Evolutionary conservation across 1,139 yeast genomes (phyloP), one percentile per base, ranked within the genome.

Genomic region (Kodamaea arcana): DNA sequence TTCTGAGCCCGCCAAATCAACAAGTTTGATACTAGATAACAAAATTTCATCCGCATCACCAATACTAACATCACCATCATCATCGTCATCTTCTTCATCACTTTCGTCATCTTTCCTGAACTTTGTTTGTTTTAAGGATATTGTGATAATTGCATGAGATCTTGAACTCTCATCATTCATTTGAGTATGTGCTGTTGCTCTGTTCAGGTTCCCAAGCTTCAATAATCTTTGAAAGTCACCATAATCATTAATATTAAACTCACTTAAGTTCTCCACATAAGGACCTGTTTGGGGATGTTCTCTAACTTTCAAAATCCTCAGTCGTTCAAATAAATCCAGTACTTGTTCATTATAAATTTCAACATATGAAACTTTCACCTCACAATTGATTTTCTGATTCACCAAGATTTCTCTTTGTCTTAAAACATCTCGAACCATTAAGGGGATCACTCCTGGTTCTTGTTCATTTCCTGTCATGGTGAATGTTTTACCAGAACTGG

Each of bases 1-100:
- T 51, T 84, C 95, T 0, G 90, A 80, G 0, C 95, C 95, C 0
- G 95, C 95, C 46, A 84, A 62, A 58, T 84, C 94, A 2, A 84
- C 92, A 22, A 84, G 64, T 40, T 85, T 71, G 27, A 84, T 66
- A 41, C 77, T 74, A 2, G 92, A 80, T 3, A 65, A 48, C 47
- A 66, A 59, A 27, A 78, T 72, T 45, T 73, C 79, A 22, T 72
- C 75, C 15, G 82, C 78, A 7, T 73, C 68, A 2, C 75, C 72
- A 25, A 72, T 60, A 11, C 57, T 41, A 4, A 10, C 17, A 25
- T 13, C 17, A 13, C 15, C 17, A 12, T 5, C 8, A 7, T 25
- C 28, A 5, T 25, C 11, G 11, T 25, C 28, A 5, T 40, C 46
- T 4, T 38, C 39, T 23, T 40, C 47, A 3, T 29, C 33, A 11